Evolutionary conservation across 768 basidiomycete genomes (phyloP), one percentile per base, ranked within the genome.

Genomic region (Pleurotus ostreatus): DNA sequence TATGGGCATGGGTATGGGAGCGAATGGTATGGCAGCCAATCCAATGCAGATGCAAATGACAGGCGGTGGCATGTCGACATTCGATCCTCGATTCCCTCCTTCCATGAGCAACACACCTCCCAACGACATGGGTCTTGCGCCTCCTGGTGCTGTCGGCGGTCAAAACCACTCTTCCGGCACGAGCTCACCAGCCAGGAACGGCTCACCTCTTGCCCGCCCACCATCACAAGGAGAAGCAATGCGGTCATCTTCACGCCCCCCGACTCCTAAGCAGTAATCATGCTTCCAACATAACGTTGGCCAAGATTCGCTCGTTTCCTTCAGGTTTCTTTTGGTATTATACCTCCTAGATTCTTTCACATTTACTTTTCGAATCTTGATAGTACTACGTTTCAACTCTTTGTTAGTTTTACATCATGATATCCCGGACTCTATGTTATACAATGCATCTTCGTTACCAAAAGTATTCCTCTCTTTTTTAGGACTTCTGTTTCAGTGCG

Each of bases 31-130:
- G 57, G 34, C 60, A 59, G 9, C 44, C 20, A 55, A 46, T 45
- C 43, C 65, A 6, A 72, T 83, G 67, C 72, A 71, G 1, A 74
- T 75, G 79, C 83, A 85, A 64, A 83, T 81, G 78, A 86, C 85
- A 13, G 85, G 85, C 1, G 82, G 78, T 41, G 51, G 51, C 12
- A 53, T 53, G 69, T 79, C 82, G 37, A 65, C 65, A 20, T 87
- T 87, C 65, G 85, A 86, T 60, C 63, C 83, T 5, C 77, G 83
- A 53, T 82, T 82, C 64, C 74, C 81, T 12, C 77, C 79, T 20
- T 69, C 67, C 39, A 61, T 59, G 59, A 66, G 65, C 44, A 61
- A 57, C 4, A 52, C 65, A 22, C 60, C 65, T 7, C 62, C 62
- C 15, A 66, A 68, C 57, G 74, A 74, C 12, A 34, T 61, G 7